Percentiles rank a stretch among this genome's conserved stretches.
Evolutionary conservation across 352 stramenopile species (phyloP).

Genomic region (Pythium dissotocum): DNA sequence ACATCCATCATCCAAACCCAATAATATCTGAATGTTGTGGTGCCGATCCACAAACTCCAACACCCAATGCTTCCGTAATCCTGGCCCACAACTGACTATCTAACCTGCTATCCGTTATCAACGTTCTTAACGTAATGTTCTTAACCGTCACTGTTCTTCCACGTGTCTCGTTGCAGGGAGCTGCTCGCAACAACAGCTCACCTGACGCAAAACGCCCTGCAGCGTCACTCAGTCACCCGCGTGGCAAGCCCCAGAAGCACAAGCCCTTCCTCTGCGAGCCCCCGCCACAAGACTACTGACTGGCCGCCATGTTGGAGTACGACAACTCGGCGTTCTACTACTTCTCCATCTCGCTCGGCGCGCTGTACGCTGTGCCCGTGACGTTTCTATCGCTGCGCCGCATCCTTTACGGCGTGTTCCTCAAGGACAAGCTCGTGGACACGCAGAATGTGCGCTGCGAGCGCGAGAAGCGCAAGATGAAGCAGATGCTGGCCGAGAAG

Average conservation of each 20-base stretch:
- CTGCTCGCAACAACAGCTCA: slow-evolving; percentile 1
- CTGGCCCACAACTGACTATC: background rate
- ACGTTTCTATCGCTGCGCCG: slow-evolving; percentile 88
- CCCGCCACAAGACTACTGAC: background rate
- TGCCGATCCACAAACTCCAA: background rate
- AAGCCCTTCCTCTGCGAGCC: background rate
- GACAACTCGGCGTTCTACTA: slow-evolving; percentile 99
- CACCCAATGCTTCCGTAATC: background rate
- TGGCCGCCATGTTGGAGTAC: slow-evolving; percentile 95
- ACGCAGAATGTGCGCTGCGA: slow-evolving; percentile 80
- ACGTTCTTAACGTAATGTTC: slow-evolving; percentile 10
- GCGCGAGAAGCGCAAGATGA: slow-evolving; percentile 82
- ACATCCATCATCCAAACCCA: background rate
- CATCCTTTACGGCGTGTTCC: slow-evolving; percentile 89
- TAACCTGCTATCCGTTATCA: background rate
- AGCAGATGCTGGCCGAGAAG: slow-evolving; percentile 85
- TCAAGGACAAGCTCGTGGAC: slow-evolving; percentile 89
- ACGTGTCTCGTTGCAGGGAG: slow-evolving; percentile 30
- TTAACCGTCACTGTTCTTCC: slow-evolving; percentile 26
- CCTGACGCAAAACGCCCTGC: background rate
- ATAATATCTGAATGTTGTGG: background rate
- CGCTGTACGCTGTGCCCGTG: slow-evolving; percentile 95
- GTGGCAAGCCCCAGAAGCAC: slow-evolving; percentile 4
- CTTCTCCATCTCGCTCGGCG: slow-evolving; percentile 96
- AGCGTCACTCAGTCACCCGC: slow-evolving; percentile 2